Percentiles rank a stretch among this genome's conserved stretches.
phyloP scores from a whole-genome alignment of 23 red algal genomes.

The Gracilariopsis chorda region DNA sequence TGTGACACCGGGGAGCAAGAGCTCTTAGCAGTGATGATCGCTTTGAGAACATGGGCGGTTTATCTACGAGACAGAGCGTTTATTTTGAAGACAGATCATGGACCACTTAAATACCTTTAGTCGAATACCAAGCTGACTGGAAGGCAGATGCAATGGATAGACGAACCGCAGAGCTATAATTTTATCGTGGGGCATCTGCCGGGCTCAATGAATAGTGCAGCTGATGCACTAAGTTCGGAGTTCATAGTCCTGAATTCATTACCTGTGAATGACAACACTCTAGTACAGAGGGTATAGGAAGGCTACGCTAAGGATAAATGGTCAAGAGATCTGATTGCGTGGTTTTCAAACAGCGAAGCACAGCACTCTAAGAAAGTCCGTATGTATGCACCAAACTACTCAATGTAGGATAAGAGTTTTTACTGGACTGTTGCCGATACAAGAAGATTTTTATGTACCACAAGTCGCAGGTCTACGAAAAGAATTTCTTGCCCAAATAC shows the following conservation, averaged over 20 bases:
- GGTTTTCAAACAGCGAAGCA: background rate
- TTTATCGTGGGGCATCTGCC: background rate
- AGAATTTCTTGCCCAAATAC: background rate
- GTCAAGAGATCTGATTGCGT: background rate
- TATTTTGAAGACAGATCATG: background rate
- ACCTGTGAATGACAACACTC: background rate
- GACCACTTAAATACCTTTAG: background rate
- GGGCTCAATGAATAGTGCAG: background rate
- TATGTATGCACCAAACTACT: background rate
- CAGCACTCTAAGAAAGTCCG: background rate
- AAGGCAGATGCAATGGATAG: background rate
- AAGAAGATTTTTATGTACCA: background rate
- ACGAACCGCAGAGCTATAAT: background rate
- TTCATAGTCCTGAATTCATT: background rate
- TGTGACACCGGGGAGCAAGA: conserved; percentile 14
- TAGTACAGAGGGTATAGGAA: background rate
- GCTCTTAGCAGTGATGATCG: background rate
- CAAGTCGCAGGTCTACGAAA: background rate
- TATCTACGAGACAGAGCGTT: background rate
- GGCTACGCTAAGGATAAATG: background rate
- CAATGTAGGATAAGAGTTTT: background rate
- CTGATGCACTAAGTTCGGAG: background rate
- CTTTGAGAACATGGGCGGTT: background rate
- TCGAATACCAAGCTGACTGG: background rate
- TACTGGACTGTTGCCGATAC: background rate